These are phyloP conservation scores for Pseudotsuga menziesii DNA, from an alignment of 75 land plant genomes.

Conservation along the genomic window DNA sequence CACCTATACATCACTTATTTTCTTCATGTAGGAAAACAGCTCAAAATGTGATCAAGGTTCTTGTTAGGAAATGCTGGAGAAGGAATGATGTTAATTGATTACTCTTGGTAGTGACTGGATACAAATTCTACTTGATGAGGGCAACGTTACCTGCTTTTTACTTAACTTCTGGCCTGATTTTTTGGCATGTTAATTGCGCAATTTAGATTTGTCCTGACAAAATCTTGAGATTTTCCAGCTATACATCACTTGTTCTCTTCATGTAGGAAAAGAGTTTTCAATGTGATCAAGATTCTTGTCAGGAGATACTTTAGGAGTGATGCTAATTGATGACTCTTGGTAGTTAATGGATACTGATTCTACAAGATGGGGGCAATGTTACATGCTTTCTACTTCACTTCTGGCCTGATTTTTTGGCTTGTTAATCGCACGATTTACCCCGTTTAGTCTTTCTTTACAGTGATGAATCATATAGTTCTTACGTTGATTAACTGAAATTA, in stretches of 20 bases:
- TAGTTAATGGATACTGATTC: not conserved
- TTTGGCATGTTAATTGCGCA: not conserved
- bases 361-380: not conserved
- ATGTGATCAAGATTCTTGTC: not conserved
- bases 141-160: not conserved
- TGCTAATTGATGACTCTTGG: not conserved
- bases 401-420: not conserved
- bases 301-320: conserved; percentile 1
- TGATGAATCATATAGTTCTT: not conserved
- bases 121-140: not conserved
- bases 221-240: not conserved
- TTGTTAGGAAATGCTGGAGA: not conserved
- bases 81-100: not conserved
- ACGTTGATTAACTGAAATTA: not conserved
- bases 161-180: not conserved
- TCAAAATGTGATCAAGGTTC: not conserved
- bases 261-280: not conserved
- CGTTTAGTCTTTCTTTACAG: not conserved
- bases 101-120: not conserved
- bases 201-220: no score
- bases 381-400: not conserved
- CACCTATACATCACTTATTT: not conserved
- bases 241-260: not conserved
- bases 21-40: not conserved
- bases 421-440: not conserved